Base-by-base conservation (phyloP, 768 basidiomycete genomes). In the Cystofilobasidium ferigula region DNA sequence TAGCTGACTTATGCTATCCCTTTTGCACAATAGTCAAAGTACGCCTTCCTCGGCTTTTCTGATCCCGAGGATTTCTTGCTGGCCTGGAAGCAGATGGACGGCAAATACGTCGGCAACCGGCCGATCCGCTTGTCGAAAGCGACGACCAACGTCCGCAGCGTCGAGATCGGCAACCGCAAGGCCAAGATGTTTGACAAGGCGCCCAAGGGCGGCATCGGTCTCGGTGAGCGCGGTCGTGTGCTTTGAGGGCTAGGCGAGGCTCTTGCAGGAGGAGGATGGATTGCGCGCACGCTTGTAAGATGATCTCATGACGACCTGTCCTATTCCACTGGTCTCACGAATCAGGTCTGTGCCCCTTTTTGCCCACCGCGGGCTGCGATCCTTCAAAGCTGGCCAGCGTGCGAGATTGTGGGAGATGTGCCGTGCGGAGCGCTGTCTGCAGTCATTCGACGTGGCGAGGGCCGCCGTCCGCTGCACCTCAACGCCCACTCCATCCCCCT, bases 21-120 rank as follows among this genome's bases (percentile, higher is more conserved):
- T 51, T 30, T 1, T 53, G 16, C 28, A 22, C 51, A 26, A 35
- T 43, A 94, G 90, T 93, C 94, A 0, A 95, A 89, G 76, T 99
- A 86, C 73, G 95, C 93, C 4, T 99, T 99, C 73, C 90, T 98
- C 32, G 90, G 90, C 1, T 99, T 98, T 77, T 89, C 88, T 51
- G 95, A 98, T 73, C 95, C 95, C 0, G 95, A 99, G 77, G 95
- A 99, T 75, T 97, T 98, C 76, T 76, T 99, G 64, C 93, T 85
- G 74, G 94, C 94, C 22, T 99, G 94, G 94, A 97, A 97, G 75
- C 93, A 98, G 76, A 98, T 95, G 93, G 92, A 97, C 76, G 94
- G 93, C 69, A 98, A 98, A 80, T 99, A 99, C 77, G 93, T 99
- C 59, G 95, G 95, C 48, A 94, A 94, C 73, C 83, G 95, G 61